Base-by-base conservation (phyloP, 139 green algal species). In the Coelastrella sp. region DNA sequence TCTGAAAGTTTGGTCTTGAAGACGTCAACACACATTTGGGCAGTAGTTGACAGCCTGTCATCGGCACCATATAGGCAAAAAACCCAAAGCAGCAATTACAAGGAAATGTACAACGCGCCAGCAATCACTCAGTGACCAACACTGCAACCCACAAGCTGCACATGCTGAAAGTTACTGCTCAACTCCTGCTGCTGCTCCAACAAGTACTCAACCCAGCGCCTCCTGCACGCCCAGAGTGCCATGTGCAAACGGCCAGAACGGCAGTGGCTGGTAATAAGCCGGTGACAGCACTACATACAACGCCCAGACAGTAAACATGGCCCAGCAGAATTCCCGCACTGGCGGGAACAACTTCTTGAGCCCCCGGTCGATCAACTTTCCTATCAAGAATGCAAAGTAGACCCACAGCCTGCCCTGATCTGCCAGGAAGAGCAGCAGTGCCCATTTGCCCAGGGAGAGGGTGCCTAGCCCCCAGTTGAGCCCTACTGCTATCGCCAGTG, bases 401-500 rank as follows among this genome's bases (percentile, higher is more conserved):
- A 94, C 19, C 83, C 86, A 94, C 32, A 93, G 5, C 22, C 89
- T 81, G 54, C 85, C 90, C 4, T 54, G 60, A 3, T 80, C 79
- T 3, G 90, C 79, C n/a, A 94, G 88, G 5, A 56, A 61, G 3
- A 91, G 19, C 76, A 94, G 88, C 54, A 91, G 14, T 3, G 5
- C 90, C 87, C 78, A 87, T 59, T 92, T 94, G 78, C 71, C 74
- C 1, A 92, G 64, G 0, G 83, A 89, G 16, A 94, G 83, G 22
- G 23, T 76, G n/a, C 89, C 91, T 20, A 90, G 83, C 0, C 80
- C 83, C 92, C 92, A 94, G 80, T 88, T 93, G 3, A 93, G 77
- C 0, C 73, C 74, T 0, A 92, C 77, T 3, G 88, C 88, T 3
- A 78, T 80, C 65, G 91, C 85, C 19, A 95, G 87, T 57, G 76